Base-by-base conservation (phyloP, 257 asterid genomes). In the Jasminum sambac region DNA sequence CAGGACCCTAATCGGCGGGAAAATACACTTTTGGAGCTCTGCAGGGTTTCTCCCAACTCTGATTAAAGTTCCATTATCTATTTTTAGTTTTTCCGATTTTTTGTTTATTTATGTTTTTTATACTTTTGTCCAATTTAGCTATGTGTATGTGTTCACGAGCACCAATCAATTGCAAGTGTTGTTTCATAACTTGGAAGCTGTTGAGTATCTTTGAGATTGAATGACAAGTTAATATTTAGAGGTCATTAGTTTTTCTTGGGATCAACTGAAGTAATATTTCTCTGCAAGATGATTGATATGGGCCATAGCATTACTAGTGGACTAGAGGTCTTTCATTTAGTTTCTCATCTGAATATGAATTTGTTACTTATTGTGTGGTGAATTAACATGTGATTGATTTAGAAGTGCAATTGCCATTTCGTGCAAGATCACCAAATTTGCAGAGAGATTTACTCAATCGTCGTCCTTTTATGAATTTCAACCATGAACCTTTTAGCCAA, bases 1-100 rank as follows among this genome's bases (percentile, higher is more conserved):
- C 59, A 19, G 58, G 63, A 71, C 21, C 41, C 34, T 5, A 41
- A 75, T 4, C 78, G 11, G 37, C 75, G 81, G 6, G 81, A 62
- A 61, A 60, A 69, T 24, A 81, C 85, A 24, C 81, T 81, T 34
- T 55, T 38, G 26, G 39, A 78, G 66, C 80, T 81, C 52, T 58
- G 64, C 11, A 34, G 12, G 85, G 83, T 77, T 23, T 11, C 24
- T 59, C 1, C 19, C 13, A n/a, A 12, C 48, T 64, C 43, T 50
- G 37, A 52, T 52, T 23, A 16, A n/a, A 0, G 11, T 9, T 17
- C 58, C 4, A 12, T 39, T 64, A 62, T 46, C 44, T 14, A 11
- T 34, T 48, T 14, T 0, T 44, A 17, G 17, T 61, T 43, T 5
- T 43, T 61, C 40, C n/a, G 11, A 8, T 10, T 61, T 62, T 42